phyloP scores from a whole-genome alignment of 768 basidiomycete species.

The Trametes cubensis region DNA sequence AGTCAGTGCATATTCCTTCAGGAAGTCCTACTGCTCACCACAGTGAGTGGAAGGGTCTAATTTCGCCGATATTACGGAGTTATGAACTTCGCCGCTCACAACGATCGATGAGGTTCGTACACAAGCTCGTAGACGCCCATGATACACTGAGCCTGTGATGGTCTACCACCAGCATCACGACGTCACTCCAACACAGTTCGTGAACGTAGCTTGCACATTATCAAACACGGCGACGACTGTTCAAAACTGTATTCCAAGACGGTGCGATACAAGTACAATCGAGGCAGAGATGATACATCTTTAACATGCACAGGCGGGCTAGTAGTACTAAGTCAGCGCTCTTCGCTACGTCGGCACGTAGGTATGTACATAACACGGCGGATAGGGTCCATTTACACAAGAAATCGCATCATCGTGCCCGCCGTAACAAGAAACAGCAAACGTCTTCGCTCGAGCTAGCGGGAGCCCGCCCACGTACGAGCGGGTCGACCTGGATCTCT shows the following conservation, averaged over 20 bases:
- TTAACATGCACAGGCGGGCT: background rate
- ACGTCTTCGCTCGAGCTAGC: conserved; percentile 13
- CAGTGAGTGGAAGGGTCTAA: background rate
- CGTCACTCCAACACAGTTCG: no score
- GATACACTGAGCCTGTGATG: background rate
- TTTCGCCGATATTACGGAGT: background rate
- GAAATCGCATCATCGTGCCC: background rate
- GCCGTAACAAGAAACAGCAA: background rate
- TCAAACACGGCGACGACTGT: no score
- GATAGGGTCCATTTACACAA: no score
- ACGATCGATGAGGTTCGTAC: background rate
- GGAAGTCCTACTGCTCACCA: no score
- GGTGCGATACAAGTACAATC: conserved; percentile 13
- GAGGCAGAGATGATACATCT: conserved; percentile 7
- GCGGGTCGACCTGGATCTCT: conserved; percentile 2
- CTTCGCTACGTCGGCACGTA: background rate
- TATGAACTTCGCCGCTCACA: background rate
- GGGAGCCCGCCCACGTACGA: conserved; percentile 15
- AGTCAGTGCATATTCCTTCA: background rate
- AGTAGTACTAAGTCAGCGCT: background rate
- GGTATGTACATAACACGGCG: background rate
- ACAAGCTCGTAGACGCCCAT: conserved; percentile 8
- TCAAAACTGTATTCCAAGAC: conserved; percentile 10
- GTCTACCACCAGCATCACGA: no score
- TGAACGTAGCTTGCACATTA: no score